Conservation (phyloP, 352 stramenopile genomes). For the Phytophthora tubulina region DNA sequence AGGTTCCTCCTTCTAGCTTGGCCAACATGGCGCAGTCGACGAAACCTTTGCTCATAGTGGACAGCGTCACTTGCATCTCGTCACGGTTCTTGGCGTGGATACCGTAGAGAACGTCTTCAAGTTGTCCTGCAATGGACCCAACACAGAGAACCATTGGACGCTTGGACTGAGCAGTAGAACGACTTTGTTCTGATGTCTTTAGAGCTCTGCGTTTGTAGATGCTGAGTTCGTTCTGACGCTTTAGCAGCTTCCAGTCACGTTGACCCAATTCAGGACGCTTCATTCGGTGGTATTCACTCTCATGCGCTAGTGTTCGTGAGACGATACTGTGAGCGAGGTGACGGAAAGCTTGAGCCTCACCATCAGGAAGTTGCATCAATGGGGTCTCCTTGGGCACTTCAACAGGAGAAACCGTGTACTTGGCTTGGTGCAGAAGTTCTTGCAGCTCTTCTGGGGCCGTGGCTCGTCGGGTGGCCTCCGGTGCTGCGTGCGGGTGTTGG, state of each 20-base stretch:
- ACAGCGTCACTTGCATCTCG: conserved; percentile 55
- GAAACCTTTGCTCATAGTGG: conserved; percentile 49
- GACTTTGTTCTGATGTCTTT: conserved; percentile 18
- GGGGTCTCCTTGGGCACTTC: conserved; percentile 15
- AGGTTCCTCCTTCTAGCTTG: conserved; percentile 50
- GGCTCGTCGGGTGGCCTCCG: conserved; percentile 21
- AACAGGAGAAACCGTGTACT: conserved; percentile 5
- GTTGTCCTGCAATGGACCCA: conserved; percentile 49
- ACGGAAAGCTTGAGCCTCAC: conserved; percentile 45
- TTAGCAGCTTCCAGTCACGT: conserved; percentile 48
- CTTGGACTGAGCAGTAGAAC: conserved; percentile 15
- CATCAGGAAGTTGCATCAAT: conserved; percentile 36
- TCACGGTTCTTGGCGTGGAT: conserved; percentile 59
- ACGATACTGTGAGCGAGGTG: conserved; percentile 53
- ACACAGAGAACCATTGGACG: conserved; percentile 59
- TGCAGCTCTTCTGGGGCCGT: conserved; percentile 35
- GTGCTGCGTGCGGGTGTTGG: neutral
- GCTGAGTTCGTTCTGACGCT: conserved; percentile 45
- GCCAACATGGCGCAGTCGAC: conserved; percentile 59
- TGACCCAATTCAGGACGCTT: conserved; percentile 26
- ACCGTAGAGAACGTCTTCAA: conserved; percentile 64
- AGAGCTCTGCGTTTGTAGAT: conserved; percentile 46
- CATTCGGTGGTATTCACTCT: conserved; percentile 47
- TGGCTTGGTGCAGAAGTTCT: conserved; percentile 26
- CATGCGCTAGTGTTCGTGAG: conserved; percentile 53